These are phyloP conservation scores for Durotheca rogersii DNA, from an alignment of 495 filamentous ascomycete species.

Conservation along the genomic window DNA sequence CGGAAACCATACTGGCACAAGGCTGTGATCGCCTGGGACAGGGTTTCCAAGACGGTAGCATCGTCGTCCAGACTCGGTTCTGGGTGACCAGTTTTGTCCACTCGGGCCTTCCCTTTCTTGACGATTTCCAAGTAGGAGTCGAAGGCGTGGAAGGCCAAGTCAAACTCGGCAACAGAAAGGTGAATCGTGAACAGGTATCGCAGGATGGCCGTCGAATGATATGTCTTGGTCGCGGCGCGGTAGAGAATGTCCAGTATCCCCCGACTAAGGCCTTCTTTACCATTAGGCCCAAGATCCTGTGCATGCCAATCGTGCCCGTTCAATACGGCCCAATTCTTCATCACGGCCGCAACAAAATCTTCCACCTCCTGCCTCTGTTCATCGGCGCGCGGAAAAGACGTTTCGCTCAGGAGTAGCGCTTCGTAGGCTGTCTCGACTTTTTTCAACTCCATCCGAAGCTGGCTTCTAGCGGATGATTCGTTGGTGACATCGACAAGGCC, in stretches of 20 bases:
- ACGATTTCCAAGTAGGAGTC: constrained; percentile 88
- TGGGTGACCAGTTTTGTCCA: constrained; percentile 69
- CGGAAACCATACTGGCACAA: constrained; percentile 77
- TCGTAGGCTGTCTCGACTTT: constrained; percentile 74
- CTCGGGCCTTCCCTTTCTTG: constrained; percentile 73
- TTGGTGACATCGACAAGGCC: constrained; percentile 42
- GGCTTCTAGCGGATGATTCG: constrained; percentile 56
- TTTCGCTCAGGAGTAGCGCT: constrained; percentile 67
- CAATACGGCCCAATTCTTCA: constrained; percentile 80
- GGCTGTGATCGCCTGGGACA: constrained; percentile 72
- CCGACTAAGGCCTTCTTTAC: constrained; percentile 67
- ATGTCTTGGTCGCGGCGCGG: constrained; percentile 84
- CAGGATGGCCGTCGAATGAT: constrained; percentile 85
- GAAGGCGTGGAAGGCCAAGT: constrained; percentile 81
- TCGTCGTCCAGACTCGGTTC: constrained; percentile 78
- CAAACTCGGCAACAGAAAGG: constrained; percentile 79
- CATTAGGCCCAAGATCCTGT: constrained; percentile 75
- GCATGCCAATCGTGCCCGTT: constrained; percentile 74
- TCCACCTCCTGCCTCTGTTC: constrained; percentile 74
- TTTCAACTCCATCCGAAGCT: constrained; percentile 70
- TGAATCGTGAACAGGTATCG: constrained; percentile 88
- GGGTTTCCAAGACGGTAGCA: constrained; percentile 68
- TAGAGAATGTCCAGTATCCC: constrained; percentile 82
- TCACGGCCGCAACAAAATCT: constrained; percentile 73
- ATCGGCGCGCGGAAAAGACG: constrained; percentile 79